phyloP scores from a whole-genome alignment of 1,284 basidiomycete genomes.

The Pseudozyma hubeiensis region DNA sequence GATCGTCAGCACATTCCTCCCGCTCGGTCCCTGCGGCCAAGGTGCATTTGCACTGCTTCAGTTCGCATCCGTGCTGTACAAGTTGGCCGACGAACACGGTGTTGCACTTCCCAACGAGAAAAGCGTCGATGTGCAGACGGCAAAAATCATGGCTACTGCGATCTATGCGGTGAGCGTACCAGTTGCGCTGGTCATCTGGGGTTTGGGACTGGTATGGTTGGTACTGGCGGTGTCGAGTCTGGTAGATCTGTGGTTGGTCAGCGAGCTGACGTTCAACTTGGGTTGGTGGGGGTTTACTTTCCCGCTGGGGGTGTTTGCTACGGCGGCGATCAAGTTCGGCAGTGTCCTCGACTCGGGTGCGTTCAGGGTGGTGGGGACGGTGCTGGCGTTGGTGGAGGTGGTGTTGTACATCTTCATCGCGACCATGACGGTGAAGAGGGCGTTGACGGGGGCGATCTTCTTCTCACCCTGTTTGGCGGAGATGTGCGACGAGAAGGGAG shows the following conservation, averaged over 20 bases:
- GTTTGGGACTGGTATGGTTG: constrained; percentile 71
- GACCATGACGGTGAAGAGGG: constrained; percentile 27
- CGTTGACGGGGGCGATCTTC: constrained; percentile 41
- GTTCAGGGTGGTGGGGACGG: constrained; percentile 50
- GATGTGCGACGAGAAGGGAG: constrained; percentile 36
- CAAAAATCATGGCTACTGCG: constrained; percentile 49
- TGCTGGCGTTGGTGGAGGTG: constrained; percentile 47
- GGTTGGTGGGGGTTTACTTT: constrained; percentile 63
- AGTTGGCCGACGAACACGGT: constrained; percentile 23
- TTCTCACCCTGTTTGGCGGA: constrained; percentile 57
- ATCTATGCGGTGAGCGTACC: constrained; percentile 47
- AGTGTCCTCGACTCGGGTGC: constrained; percentile 45
- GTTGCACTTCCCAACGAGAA: constrained; percentile 17
- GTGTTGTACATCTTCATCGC: constrained; percentile 48
- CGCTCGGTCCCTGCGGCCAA: constrained; percentile 74
- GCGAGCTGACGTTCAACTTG: constrained; percentile 55
- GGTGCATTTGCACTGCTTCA: constrained; percentile 75
- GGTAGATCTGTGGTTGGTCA: constrained; percentile 51
- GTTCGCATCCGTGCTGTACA: constrained; percentile 63
- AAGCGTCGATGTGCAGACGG: constrained; percentile 22
- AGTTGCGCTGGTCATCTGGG: constrained; percentile 70
- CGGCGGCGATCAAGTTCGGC: constrained; percentile 52
- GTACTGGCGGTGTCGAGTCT: constrained; percentile 67
- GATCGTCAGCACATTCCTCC: constrained; percentile 76
- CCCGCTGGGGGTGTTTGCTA: constrained; percentile 57